Evolutionary conservation across 176 grass and related monocot species (phyloP).

Genomic region (Cenchrus fungigraminus): DNA sequence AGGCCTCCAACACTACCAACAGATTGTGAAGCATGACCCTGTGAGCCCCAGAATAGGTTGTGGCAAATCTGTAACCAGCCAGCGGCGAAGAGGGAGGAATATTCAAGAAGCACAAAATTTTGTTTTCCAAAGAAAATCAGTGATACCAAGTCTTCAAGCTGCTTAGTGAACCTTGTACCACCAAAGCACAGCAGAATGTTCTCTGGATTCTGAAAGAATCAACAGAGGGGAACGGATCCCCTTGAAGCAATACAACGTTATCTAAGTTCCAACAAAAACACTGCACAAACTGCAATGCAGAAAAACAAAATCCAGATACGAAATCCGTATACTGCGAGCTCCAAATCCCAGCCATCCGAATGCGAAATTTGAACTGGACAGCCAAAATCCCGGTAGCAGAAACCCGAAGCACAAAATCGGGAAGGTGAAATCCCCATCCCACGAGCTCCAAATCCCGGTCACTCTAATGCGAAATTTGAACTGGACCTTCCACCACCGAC

Average conservation of each 20-base stretch:
- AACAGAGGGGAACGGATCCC: background rate
- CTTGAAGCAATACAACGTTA: background rate
- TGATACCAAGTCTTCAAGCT: background rate
- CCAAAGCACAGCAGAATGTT: background rate
- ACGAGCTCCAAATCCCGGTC: constrained; percentile 13
- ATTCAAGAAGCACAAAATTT: background rate
- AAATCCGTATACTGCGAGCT: background rate
- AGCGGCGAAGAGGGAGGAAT: background rate
- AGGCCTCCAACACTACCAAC: constrained; percentile 11
- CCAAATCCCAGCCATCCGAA: constrained; percentile 19
- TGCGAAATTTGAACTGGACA: constrained; percentile 13
- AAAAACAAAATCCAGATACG: constrained; percentile 15
- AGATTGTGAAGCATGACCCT: background rate
- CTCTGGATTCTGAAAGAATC: background rate
- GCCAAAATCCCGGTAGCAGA: background rate
- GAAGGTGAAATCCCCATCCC: constrained; percentile 1
- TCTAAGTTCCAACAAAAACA: background rate
- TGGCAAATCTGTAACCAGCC: background rate
- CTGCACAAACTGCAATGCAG: constrained; percentile 32
- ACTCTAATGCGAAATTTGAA: constrained; percentile 9
- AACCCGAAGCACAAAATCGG: constrained; percentile 7
- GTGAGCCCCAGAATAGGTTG: background rate
- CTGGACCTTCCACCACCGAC: background rate
- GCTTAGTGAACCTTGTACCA: background rate
- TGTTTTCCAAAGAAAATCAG: constrained; percentile 1